Evolutionary conservation across 2,329 filamentous ascomycete species (phyloP).

Genomic region (Colletotrichum lini): DNA sequence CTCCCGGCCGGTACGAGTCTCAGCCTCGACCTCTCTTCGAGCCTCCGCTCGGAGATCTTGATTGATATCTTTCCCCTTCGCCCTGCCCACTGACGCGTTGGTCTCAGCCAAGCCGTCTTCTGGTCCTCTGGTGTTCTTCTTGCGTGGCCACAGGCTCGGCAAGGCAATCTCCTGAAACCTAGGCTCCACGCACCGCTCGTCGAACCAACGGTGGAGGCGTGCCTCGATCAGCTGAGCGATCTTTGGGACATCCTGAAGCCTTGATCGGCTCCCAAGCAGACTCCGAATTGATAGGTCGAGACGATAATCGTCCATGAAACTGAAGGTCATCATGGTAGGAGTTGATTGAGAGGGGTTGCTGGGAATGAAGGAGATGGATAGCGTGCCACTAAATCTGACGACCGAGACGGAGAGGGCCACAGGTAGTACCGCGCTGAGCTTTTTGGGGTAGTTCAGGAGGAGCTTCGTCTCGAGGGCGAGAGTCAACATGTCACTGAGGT

Average conservation of each 20-base stretch:
- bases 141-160: conserved; percentile 86
- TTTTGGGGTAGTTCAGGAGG: conserved; percentile 94
- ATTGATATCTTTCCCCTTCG: conserved; percentile 68
- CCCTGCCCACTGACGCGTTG: conserved; percentile 64
- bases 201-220: conserved; percentile 87
- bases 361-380: conserved; percentile 94
- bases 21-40: conserved; percentile 60
- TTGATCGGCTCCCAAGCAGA: conserved; percentile 82
- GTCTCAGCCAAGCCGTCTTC: conserved; percentile 69
- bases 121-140: conserved; percentile 84
- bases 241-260: conserved; percentile 88
- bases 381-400: conserved; percentile 92
- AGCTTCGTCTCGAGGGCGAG: conserved; percentile 95
- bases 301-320: conserved; percentile 90
- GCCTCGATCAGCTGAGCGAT: conserved; percentile 88
- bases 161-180: conserved; percentile 89
- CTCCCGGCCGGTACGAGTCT: conserved; percentile 53
- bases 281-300: conserved; percentile 87
- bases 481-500: conserved; percentile 95
- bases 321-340: conserved; percentile 93
- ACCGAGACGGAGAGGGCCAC: conserved; percentile 94
- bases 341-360: conserved; percentile 76
- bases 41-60: conserved; percentile 67
- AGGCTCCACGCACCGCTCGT: conserved; percentile 87
- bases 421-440: conserved; percentile 88